These are phyloP conservation scores for Chalara sp. DNA, from an alignment of 2,329 filamentous ascomycete species.

Conservation along the genomic window DNA sequence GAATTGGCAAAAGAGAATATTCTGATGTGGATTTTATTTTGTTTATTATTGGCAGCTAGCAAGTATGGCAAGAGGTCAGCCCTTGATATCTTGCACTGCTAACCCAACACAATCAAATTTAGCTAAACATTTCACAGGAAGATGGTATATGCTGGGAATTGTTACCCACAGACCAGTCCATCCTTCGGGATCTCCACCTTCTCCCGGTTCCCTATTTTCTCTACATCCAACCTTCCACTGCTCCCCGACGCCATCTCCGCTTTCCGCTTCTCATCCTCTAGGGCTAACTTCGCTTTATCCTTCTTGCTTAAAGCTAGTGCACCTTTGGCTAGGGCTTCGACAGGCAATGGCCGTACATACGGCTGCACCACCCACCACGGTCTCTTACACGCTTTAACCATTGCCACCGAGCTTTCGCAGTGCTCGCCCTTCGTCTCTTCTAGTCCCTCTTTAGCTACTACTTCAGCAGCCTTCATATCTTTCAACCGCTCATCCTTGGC, in stretches of 20 bases:
- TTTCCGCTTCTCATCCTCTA: constrained; percentile 13
- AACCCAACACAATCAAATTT: too few species aligned
- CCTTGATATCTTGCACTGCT: too few species aligned
- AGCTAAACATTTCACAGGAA: too few species aligned
- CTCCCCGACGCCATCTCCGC: neutral
- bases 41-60: too few species aligned
- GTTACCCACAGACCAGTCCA: constrained; percentile 19
- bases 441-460: constrained; percentile 28
- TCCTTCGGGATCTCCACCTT: constrained; percentile 20
- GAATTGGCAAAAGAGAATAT: too few species aligned
- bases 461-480: constrained; percentile 24
- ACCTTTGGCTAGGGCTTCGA: constrained; percentile 79
- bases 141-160: too few species aligned
- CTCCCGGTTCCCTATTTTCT: constrained; percentile 8
- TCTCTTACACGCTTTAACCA: constrained; percentile 66
- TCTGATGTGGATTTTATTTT: too few species aligned
- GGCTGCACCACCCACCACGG: constrained; percentile 91
- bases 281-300: constrained; percentile 39
- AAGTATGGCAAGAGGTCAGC: too few species aligned
- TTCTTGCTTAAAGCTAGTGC: constrained; percentile 71
- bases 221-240: constrained; percentile 8
- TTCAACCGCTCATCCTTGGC: constrained; percentile 20
- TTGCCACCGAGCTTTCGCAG: constrained; percentile 54
- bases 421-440: constrained; percentile 12
- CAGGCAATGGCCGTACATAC: constrained; percentile 77